Base-by-base conservation (phyloP, 768 basidiomycete genomes). In the Kwoniella bestiolae region DNA sequence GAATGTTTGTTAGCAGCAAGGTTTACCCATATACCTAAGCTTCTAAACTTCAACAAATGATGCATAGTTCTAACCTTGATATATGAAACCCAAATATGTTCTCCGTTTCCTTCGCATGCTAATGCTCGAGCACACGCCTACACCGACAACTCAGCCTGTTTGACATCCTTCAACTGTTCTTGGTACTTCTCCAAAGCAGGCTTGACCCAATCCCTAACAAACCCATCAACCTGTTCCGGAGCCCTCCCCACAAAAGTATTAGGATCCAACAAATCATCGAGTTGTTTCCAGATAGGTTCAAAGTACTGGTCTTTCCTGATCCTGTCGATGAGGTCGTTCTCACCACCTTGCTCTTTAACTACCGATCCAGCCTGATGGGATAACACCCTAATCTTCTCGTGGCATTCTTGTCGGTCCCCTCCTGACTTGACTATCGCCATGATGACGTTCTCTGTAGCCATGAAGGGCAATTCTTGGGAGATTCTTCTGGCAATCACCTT, bases 391-490 rank as follows among this genome's bases (percentile, higher is more conserved):
- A 97, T 93, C 83, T 91, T 90, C 83, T 97, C 96, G 79, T 98
- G 96, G 7, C 92, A 92, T 82, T 92, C 93, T 79, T 98, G 96
- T 34, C 96, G 86, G 82, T 98, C 94, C 0, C 94, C 95, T 23
- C 92, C 92, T 82, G 91, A 77, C 67, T 84, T 96, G 68, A 98
- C 96, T 46, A 99, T 87, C 1, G 93, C 93, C 96, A 99, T 98
- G 83, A 98, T 98, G 82, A 99, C 86, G 81, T 99, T 99, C 82
- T 99, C 96, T 1, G 96, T 99, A 3, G 95, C 94, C 96, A 99
- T 98, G 86, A 98, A 98, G 0, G 96, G 96, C 34, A 99, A 86
- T 81, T 99, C 96, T 80, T 97, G 92, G 2, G 88, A 82, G 80
- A 99, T 94, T 38, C 92, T 88, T 45, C 93, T 87, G 9, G 86